A percentile compares a stretch with the other conserved stretches of the same genome.
Evolutionary conservation across 2,329 filamentous ascomycete genomes (phyloP).

Genomic region (Fusarium decemcellulare): DNA sequence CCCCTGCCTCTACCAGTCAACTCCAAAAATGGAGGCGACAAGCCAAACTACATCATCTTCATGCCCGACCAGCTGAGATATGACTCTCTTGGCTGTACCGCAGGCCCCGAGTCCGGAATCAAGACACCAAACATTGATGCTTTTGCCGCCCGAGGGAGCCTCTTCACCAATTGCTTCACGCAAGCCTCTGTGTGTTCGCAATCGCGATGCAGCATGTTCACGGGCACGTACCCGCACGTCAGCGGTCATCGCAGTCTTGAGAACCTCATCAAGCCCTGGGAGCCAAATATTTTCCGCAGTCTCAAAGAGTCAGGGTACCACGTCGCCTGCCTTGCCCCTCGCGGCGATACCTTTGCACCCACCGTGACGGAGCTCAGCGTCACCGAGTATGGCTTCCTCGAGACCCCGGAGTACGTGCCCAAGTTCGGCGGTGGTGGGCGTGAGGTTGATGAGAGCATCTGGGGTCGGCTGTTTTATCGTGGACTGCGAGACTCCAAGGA

Average conservation of each 20-base stretch:
- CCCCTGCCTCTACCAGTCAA: slow-evolving; percentile 40
- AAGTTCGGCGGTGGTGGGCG: slow-evolving; percentile 42
- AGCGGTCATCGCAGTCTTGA: slow-evolving; percentile 61
- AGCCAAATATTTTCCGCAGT: slow-evolving; percentile 61
- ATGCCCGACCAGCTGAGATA: slow-evolving; percentile 65
- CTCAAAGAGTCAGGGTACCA: slow-evolving; percentile 62
- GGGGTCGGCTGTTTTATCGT: slow-evolving; percentile 58
- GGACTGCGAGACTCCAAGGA: slow-evolving; percentile 55
- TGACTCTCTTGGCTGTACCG: slow-evolving; percentile 57
- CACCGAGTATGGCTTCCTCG: slow-evolving; percentile 61
- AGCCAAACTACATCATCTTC: slow-evolving; percentile 59
- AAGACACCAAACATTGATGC: slow-evolving; percentile 59
- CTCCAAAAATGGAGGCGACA: slow-evolving; percentile 46
- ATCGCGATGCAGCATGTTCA: slow-evolving; percentile 63
- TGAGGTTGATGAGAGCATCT: slow-evolving; percentile 53
- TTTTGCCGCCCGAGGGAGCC: slow-evolving; percentile 54
- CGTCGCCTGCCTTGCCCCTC: slow-evolving; percentile 59
- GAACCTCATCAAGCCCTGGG: slow-evolving; percentile 64
- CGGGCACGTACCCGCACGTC: slow-evolving; percentile 61
- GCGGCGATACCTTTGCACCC: slow-evolving; percentile 59
- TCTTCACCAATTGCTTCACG: slow-evolving; percentile 61
- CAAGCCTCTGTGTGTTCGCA: slow-evolving; percentile 64
- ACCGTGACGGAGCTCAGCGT: slow-evolving; percentile 60
- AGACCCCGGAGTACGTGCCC: slow-evolving; percentile 53
- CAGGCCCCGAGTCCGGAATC: slow-evolving; percentile 42